Evolutionary conservation across 441 rosid genomes (phyloP).

Genomic region (Sinapis alba): DNA sequence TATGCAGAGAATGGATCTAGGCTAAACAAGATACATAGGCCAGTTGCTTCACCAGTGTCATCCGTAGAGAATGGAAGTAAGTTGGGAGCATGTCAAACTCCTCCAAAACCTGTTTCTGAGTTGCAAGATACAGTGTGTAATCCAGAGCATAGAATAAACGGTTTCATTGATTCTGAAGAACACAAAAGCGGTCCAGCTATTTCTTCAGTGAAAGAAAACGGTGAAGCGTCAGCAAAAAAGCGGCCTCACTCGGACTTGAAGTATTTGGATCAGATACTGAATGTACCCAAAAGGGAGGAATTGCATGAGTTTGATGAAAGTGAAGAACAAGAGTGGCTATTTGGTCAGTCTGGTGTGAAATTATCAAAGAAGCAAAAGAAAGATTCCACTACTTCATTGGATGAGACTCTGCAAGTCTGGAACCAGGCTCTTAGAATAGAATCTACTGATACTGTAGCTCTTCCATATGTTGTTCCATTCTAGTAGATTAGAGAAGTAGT

Average conservation of each 20-base stretch:
- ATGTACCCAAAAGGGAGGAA: constrained; percentile 50
- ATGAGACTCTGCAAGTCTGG: constrained; percentile 52
- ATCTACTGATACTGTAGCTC: constrained; percentile 49
- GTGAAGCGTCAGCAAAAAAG: constrained; percentile 47
- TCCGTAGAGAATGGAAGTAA: constrained; percentile 54
- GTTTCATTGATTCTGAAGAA: constrained; percentile 37
- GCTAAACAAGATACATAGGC: constrained; percentile 51
- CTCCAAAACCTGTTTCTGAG: constrained; percentile 34
- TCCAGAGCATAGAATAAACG: constrained; percentile 50
- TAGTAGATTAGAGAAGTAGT: constrained; percentile 29
- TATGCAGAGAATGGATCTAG: constrained; percentile 53
- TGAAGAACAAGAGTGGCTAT: constrained; percentile 56
- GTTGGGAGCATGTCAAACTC: constrained; percentile 41
- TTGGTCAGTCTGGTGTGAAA: constrained; percentile 27
- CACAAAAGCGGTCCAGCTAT: constrained; percentile 24
- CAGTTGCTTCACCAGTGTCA: constrained; percentile 33
- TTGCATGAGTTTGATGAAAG: constrained; percentile 23
- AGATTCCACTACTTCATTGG: constrained; percentile 25
- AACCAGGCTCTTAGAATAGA: constrained; percentile 53
- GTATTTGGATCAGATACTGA: constrained; percentile 53
- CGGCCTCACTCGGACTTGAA: constrained; percentile 59
- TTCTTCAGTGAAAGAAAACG: constrained; percentile 43
- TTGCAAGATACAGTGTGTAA: constrained; percentile 38
- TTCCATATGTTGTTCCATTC: constrained; percentile 67
- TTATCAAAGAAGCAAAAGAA: constrained; percentile 35